phyloP scores from a whole-genome alignment of 306 rosid genomes.

The Leucaena leucocephala region DNA sequence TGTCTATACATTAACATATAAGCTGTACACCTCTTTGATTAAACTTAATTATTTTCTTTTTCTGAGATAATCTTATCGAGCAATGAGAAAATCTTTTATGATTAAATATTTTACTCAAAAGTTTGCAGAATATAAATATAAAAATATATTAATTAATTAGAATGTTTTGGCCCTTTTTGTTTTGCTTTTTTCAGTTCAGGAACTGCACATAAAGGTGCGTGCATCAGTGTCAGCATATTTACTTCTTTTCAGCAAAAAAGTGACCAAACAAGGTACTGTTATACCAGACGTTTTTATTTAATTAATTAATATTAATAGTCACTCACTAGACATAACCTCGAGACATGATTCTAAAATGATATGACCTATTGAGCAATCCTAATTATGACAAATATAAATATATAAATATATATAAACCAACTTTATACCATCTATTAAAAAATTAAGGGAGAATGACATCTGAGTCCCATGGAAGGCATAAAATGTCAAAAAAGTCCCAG shows the following conservation, averaged over 20 bases:
- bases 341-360: neutral
- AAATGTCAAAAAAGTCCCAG: too few species aligned
- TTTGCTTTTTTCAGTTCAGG: conserved; percentile 19
- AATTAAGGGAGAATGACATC: too few species aligned
- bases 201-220: conserved; percentile 18
- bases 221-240: conserved; percentile 14
- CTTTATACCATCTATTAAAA: too few species aligned
- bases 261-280: conserved; percentile 30
- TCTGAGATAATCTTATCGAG: conserved; percentile 43
- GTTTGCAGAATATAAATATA: neutral
- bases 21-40: conserved; percentile 1
- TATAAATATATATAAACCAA: too few species aligned
- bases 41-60: neutral
- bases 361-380: neutral
- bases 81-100: conserved; percentile 41
- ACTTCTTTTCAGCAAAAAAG: conserved; percentile 42
- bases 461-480: too few species aligned
- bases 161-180: conserved; percentile 30
- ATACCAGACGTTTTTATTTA: neutral
- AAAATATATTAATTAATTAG: conserved; percentile 9
- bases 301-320: conserved; percentile 7
- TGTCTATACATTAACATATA: conserved; percentile 8
- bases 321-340: conserved; percentile 30
- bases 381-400: neutral
- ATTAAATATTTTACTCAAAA: conserved; percentile 27